Conservation (phyloP, 2,329 filamentous ascomycete species). For the Monosporascus sp. region DNA sequence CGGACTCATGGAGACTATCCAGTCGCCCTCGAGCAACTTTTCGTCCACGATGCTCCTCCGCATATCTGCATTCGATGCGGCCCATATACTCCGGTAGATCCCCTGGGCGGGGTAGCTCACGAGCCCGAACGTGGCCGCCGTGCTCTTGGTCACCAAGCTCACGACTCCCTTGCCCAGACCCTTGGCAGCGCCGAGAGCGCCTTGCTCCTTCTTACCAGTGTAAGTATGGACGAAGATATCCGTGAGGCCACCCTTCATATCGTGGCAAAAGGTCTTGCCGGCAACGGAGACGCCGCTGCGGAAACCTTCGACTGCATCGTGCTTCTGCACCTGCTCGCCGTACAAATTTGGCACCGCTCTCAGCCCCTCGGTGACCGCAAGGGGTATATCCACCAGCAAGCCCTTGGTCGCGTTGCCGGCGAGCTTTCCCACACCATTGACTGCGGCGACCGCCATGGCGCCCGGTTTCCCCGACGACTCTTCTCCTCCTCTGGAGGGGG, state of each 20-base stretch:
- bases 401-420: slow-evolving; percentile 1
- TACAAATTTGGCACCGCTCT: slow-evolving; percentile 12
- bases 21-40: slow-evolving; percentile 2
- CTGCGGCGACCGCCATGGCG: slow-evolving; percentile 5
- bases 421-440: slow-evolving; percentile 5
- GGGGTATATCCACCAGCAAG: slow-evolving; percentile 8
- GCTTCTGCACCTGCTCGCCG: slow-evolving; percentile 9
- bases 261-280: slow-evolving; percentile 8
- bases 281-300: slow-evolving; percentile 11
- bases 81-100: background rate
- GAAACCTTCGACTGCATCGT: slow-evolving; percentile 2
- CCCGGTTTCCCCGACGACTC: background rate
- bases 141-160: slow-evolving; percentile 9
- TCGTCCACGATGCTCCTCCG: no score
- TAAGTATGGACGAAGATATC: slow-evolving; percentile 12
- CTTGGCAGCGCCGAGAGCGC: slow-evolving; percentile 8
- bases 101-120: slow-evolving; percentile 12
- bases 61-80: no score
- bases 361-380: slow-evolving; percentile 12
- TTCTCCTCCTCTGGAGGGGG: no score
- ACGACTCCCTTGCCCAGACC: slow-evolving; percentile 10
- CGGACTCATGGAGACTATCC: slow-evolving; percentile 7
- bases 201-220: slow-evolving; percentile 8
- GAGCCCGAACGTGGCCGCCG: slow-evolving; percentile 7
- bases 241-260: slow-evolving; percentile 8